These are phyloP conservation scores for Xylariales sp. DNA, from an alignment of 2,329 filamentous ascomycete genomes.

Conservation along the genomic window DNA sequence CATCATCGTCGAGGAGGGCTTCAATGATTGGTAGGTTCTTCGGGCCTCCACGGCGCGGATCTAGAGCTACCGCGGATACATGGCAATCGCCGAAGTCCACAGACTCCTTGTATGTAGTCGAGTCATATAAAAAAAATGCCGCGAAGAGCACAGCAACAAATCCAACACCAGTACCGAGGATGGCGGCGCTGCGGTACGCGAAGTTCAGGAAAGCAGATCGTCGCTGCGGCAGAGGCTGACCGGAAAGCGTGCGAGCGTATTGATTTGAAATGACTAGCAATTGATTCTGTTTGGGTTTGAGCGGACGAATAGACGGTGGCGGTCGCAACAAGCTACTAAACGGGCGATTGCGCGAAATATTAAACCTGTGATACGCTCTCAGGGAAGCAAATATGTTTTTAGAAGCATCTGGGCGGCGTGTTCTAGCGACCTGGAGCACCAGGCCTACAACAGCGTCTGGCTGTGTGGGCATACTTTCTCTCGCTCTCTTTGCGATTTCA, in stretches of 20 bases:
- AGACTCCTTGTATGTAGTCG: conserved; percentile 85
- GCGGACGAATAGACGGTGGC: conserved; percentile 17
- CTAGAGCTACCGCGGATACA: conserved; percentile 85
- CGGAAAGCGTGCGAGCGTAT: conserved; percentile 59
- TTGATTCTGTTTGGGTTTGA: conserved; percentile 33
- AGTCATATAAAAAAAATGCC: conserved; percentile 93
- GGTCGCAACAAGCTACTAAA: conserved; percentile 40
- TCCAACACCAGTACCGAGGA: conserved; percentile 79
- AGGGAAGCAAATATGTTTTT: conserved; percentile 27
- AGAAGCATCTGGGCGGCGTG: conserved; percentile 34
- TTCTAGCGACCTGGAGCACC: conserved; percentile 40
- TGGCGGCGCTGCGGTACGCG: conserved; percentile 75
- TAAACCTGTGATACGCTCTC: conserved; percentile 21
- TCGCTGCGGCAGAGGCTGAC: conserved; percentile 62
- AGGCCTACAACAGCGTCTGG: conserved; percentile 42
- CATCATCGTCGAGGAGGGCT: conserved; percentile 88
- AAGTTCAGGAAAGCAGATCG: conserved; percentile 66
- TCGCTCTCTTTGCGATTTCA: not conserved
- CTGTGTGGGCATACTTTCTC: conserved; percentile 43
- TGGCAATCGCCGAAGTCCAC: conserved; percentile 76
- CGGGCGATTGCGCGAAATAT: conserved; percentile 32
- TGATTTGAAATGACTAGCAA: conserved; percentile 43
- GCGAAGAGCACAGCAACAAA: conserved; percentile 76
- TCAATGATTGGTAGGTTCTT: conserved; percentile 96
- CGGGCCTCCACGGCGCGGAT: conserved; percentile 84